Conservation (phyloP, 2,329 filamentous ascomycete genomes). For the Fusarium coicis region DNA sequence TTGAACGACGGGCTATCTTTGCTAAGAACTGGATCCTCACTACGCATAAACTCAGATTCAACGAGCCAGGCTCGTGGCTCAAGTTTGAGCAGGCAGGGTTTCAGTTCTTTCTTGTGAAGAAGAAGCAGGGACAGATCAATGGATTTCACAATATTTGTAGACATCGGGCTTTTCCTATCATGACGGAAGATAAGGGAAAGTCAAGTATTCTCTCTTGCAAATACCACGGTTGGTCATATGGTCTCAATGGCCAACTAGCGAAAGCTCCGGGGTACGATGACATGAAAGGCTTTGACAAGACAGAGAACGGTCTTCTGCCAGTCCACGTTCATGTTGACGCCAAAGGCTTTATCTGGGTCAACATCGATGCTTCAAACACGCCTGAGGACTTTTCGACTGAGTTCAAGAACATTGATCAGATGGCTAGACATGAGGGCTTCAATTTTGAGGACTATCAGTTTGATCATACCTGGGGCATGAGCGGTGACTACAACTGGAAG, state of each 20-base stretch:
- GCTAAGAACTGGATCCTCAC: constrained; percentile 66
- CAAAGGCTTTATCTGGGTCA: constrained; percentile 67
- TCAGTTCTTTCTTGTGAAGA: constrained; percentile 61
- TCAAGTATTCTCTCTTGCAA: constrained; percentile 66
- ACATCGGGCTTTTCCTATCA: constrained; percentile 67
- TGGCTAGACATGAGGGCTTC: constrained; percentile 55
- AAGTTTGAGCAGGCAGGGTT: constrained; percentile 64
- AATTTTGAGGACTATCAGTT: constrained; percentile 64
- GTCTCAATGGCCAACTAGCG: constrained; percentile 64
- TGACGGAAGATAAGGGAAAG: constrained; percentile 60
- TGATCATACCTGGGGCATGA: constrained; percentile 65
- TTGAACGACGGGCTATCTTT: constrained; percentile 66
- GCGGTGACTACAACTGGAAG: constrained; percentile 69
- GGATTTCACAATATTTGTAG: constrained; percentile 71
- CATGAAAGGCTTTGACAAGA: constrained; percentile 64
- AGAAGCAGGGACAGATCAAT: constrained; percentile 61
- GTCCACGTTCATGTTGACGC: constrained; percentile 60
- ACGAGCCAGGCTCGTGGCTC: constrained; percentile 64
- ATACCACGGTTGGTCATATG: constrained; percentile 71
- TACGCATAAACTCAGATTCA: constrained; percentile 62
- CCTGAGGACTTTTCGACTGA: constrained; percentile 63
- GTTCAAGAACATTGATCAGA: constrained; percentile 46
- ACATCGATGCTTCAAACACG: constrained; percentile 58
- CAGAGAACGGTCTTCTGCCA: constrained; percentile 63
- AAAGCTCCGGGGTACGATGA: constrained; percentile 69